A percentile compares a stretch with the other conserved stretches of the same genome.
Evolutionary conservation across 129 eudicot species (phyloP).

Genomic region (Flaveria bidentis): DNA sequence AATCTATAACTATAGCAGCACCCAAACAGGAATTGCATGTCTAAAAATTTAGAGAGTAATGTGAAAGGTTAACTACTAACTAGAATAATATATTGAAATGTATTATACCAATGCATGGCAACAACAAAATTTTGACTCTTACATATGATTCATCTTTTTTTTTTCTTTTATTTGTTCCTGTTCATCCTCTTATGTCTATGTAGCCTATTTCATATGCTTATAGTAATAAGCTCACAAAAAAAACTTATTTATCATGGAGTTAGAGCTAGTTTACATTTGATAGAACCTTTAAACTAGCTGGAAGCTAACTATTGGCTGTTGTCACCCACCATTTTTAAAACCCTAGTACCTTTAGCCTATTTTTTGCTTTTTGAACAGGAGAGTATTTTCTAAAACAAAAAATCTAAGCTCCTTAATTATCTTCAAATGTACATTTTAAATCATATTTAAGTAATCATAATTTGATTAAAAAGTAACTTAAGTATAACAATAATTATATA

Average conservation of each 20-base stretch:
- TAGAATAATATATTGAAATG: too few relatives aligned
- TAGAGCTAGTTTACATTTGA: neutral
- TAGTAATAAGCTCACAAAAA: too few relatives aligned
- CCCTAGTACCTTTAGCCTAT: neutral
- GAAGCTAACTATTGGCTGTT: neutral
- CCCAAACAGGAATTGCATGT: neutral
- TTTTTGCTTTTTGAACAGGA: too few relatives aligned
- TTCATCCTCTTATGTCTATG: too few relatives aligned
- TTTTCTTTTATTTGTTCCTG: neutral
- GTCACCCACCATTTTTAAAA: neutral
- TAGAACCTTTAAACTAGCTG: neutral
- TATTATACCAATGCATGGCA: neutral
- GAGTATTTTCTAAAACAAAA: too few relatives aligned
- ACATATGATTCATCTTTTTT: neutral
- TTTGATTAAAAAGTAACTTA: too few relatives aligned
- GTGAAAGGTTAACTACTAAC: too few relatives aligned
- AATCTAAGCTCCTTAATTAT: too few relatives aligned
- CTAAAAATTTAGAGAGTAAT: too few relatives aligned
- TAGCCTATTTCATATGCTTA: too few relatives aligned
- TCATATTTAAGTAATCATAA: too few relatives aligned
- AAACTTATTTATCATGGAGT: neutral
- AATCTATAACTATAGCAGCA: conserved; percentile 1
- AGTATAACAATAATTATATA: too few relatives aligned
- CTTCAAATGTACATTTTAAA: neutral
- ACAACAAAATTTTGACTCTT: neutral